Evolutionary conservation across 2,329 filamentous ascomycete species (phyloP), one percentile per base, ranked within the genome.

Genomic region (Penicillium sp.): DNA sequence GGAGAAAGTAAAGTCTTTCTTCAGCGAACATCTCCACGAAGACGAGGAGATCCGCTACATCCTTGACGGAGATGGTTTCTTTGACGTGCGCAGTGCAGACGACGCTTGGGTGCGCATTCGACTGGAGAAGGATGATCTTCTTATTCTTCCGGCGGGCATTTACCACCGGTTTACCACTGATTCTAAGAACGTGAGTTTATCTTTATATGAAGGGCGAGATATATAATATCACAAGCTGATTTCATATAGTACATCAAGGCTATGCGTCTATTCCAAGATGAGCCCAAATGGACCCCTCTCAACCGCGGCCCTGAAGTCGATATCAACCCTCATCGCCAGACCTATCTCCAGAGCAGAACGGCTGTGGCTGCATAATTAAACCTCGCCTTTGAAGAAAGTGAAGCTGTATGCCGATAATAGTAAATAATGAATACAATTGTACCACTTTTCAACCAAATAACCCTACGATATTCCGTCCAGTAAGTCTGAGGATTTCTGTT

Each of bases 21-120:
- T 97, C 78, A 73, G 89, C 66, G 94, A 99, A 80, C 94, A 99
- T 73, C 74, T 99, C 66, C 94, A 99, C 71, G 94, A 99, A 78
- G 94, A 99, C 65, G 94, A 99, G 77, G 94, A 99, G 81, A 99
- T 99, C 63, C 82, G 94, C 48, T 99, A 97, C 68, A 92, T 99
- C 63, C 81, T 91, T 30, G 92, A 88, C 60, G 94, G 94, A 0
- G 83, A 84, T 55, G 94, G 94, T 0, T 99, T 89, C 73, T 99
- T 99, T 70, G 94, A 99, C 74, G 92, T 99, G 3, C 81, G 94
- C 49, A 87, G 85, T 67, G 80, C 88, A 72, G 83, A 83, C 20
- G 93, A 97, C 68, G 85, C 89, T 63, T 99, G 94, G 94, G 84
- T 99, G 58, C 81, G 94, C 58, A 91, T 99, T 60, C 78, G 81